Base-by-base conservation (phyloP, 2,329 filamentous ascomycete genomes). In the Alternaria infectoria region DNA sequence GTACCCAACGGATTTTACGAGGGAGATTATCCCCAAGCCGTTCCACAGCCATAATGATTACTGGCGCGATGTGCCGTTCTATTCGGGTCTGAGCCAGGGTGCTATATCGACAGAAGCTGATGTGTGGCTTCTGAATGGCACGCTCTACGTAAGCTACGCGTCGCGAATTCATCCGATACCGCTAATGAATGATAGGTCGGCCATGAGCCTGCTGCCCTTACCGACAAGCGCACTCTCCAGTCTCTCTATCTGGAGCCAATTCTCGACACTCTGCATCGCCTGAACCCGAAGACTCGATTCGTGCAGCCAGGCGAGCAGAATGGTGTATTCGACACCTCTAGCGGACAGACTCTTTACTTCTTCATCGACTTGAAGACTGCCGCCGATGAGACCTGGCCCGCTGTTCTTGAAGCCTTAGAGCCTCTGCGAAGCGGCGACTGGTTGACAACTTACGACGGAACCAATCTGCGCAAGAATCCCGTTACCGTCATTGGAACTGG, bases 361-460 rank as follows among this genome's bases (percentile, higher is more conserved):
- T 89, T 89, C 77, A 85, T 90, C 61, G 88, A 90, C 71, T 71
- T 89, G 61, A 90, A 90, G 76, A 90, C 88, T 0, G 78, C 83
- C 36, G 87, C 87, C 6, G 70, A 77, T 1, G 81, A 81, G 30
- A 88, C 88, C 2, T 89, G 86, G 81, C 80, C 86, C 3, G 82
- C 81, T 32, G 87, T 89, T 3, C 79, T 89, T 36, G 70, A 82
- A 23, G 87, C 86, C 0, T 80, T 91, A 1, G 78, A 86, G 51
- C 88, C 88, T 1, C 82, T 90, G 4, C 83, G 85, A n/a, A 73
- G 79, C 10, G 82, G 81, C 19, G 82, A 82, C 49, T 88, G 85
- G 69, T 81, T 89, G 3, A 86, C 86, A 3, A 85, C 81, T 5
- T 83, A 84, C 65, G 84, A 86, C 65, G 82, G 83, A 54, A 80